Conservation (phyloP, 257 asterid species). For the Nicotiana tomentosiformis region DNA sequence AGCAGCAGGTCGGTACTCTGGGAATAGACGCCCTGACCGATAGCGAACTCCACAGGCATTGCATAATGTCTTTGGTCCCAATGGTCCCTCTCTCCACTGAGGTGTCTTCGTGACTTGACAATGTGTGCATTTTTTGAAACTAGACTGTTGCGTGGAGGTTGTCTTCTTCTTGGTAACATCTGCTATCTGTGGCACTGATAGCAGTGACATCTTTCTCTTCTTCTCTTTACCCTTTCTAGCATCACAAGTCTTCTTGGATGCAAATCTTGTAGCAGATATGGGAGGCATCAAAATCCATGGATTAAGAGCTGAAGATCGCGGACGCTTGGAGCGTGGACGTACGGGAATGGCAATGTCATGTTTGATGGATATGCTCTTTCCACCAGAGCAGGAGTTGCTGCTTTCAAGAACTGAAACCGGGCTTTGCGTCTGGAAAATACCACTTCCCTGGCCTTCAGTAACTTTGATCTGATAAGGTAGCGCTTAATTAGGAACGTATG, state of each 20-base stretch:
- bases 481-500: conserved; percentile 9
- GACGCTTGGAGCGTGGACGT: conserved; percentile 59
- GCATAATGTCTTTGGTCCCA: conserved; percentile 79
- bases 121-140: conserved; percentile 54
- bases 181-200: neutral
- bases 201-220: conserved; percentile 22
- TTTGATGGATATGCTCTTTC: conserved; percentile 34
- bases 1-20: conserved; percentile 83
- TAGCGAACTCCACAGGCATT: conserved; percentile 92
- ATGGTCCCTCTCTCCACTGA: conserved; percentile 92
- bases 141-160: conserved; percentile 12
- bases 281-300: conserved; percentile 55
- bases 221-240: conserved; percentile 29
- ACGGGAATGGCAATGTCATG: conserved; percentile 35
- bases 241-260: conserved; percentile 25
- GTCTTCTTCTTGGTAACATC: conserved; percentile 10
- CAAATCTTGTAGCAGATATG: conserved; percentile 11
- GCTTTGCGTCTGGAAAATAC: conserved; percentile 52
- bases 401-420: conserved; percentile 76
- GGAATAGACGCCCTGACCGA: conserved; percentile 71
- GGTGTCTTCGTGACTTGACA: conserved; percentile 78
- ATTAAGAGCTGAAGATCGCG: conserved; percentile 40
- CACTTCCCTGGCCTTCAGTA: conserved; percentile 25
- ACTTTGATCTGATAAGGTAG: conserved; percentile 20
- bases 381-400: conserved; percentile 36